A percentile compares a stretch with the other conserved stretches of the same genome.
phyloP scores from a whole-genome alignment of 805 yeast species.

The Pichia deserticola region DNA sequence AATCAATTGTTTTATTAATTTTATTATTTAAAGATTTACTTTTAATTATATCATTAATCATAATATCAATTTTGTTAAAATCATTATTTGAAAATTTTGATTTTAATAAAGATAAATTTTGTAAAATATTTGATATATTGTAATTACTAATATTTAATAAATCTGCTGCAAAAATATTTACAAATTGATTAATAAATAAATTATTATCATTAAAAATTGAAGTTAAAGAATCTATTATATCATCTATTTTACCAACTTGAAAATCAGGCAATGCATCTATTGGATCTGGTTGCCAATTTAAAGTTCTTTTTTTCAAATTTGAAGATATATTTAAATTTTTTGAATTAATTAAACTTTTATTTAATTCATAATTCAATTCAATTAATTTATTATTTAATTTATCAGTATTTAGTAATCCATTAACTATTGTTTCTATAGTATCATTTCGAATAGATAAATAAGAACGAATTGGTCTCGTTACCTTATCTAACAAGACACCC shows the following conservation, averaged over 20 bases:
- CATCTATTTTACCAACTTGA: slow-evolving; percentile 51
- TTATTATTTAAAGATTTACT: slow-evolving; percentile 40
- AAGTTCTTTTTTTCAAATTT: slow-evolving; percentile 16
- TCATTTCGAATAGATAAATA: slow-evolving; percentile 71
- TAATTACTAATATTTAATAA: slow-evolving; percentile 40
- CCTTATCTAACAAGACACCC: slow-evolving; percentile 74
- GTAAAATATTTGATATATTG: slow-evolving; percentile 32
- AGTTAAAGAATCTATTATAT: slow-evolving; percentile 62
- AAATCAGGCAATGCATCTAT: slow-evolving; percentile 87
- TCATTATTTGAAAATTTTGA: slow-evolving; percentile 47
- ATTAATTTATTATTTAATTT: slow-evolving; percentile 33
- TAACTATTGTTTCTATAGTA: slow-evolving; percentile 59
- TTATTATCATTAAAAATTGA: slow-evolving; percentile 68
- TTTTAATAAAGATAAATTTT: slow-evolving; percentile 48
- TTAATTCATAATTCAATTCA: slow-evolving; percentile 50
- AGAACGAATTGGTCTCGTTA: slow-evolving; percentile 65
- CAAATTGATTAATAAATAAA: slow-evolving; percentile 58
- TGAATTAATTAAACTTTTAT: slow-evolving; percentile 16
- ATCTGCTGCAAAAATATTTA: slow-evolving; percentile 49
- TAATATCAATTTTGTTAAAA: slow-evolving; percentile 67
- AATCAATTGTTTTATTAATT: slow-evolving; percentile 12
- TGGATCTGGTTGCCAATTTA: slow-evolving; percentile 80
- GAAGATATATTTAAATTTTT: slow-evolving; percentile 9
- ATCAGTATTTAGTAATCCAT: slow-evolving; percentile 54
- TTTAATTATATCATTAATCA: slow-evolving; percentile 65